Conservation (phyloP, 352 stramenopile genomes). For the Pythium utonaiense region DNA sequence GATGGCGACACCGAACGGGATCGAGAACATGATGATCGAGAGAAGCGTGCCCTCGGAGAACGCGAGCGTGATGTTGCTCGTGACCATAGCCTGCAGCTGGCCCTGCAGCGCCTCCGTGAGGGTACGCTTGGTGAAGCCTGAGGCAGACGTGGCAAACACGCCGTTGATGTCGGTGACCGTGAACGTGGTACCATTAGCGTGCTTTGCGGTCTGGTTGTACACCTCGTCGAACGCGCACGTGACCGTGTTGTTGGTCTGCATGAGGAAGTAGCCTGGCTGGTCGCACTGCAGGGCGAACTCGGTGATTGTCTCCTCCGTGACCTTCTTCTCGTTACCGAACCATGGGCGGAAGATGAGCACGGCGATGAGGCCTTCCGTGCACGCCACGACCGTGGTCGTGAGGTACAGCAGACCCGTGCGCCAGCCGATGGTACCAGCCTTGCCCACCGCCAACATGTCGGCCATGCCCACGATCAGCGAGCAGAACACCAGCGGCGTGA, state of each 20-base stretch:
- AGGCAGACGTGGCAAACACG: constrained; percentile 9
- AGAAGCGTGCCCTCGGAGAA: constrained; percentile 31
- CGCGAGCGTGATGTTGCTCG: constrained; percentile 27
- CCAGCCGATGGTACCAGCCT: constrained; percentile 30
- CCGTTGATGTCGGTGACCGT: constrained; percentile 26
- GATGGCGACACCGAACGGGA: constrained; percentile 33
- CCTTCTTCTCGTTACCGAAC: constrained; percentile 16
- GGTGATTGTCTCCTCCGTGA: background rate
- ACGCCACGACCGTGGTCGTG: constrained; percentile 16
- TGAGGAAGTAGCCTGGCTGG: constrained; percentile 16
- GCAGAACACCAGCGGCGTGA: constrained; percentile 42
- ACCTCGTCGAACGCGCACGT: constrained; percentile 10
- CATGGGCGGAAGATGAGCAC: constrained; percentile 22
- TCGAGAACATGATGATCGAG: constrained; percentile 34
- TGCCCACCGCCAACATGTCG: constrained; percentile 34
- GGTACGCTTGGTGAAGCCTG: constrained; percentile 8
- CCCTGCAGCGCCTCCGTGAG: constrained; percentile 22
- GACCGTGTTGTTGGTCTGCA: constrained; percentile 18
- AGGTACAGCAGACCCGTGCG: constrained; percentile 31
- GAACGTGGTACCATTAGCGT: constrained; percentile 16
- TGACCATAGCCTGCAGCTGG: constrained; percentile 20
- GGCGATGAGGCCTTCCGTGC: constrained; percentile 11
- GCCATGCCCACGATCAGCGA: constrained; percentile 32
- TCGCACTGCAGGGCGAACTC: constrained; percentile 22
- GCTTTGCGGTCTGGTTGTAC: constrained; percentile 10